Conservation (phyloP, 2,329 filamentous ascomycete genomes). For the Myriosclerotinia duriaeana region DNA sequence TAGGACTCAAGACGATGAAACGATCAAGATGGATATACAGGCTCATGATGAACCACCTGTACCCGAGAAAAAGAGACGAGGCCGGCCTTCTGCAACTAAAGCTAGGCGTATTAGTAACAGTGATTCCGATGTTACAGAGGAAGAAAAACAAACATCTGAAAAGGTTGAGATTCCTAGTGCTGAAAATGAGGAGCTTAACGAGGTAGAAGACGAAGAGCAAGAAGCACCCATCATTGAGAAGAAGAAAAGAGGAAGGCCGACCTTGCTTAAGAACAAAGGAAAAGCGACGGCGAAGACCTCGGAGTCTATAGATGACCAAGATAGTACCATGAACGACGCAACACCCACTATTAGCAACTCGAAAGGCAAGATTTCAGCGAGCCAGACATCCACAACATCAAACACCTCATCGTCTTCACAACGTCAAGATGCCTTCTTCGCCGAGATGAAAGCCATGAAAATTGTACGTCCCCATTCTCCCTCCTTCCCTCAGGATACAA, state of each 20-base stretch:
- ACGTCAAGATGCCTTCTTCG: slow-evolving; percentile 33
- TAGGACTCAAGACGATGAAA: neutral
- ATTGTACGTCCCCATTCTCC: slow-evolving; percentile 32
- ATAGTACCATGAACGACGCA: neutral
- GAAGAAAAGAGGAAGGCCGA: slow-evolving; percentile 20
- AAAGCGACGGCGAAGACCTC: neutral
- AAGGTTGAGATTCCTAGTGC: neutral
- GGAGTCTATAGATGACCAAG: neutral
- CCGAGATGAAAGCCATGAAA: slow-evolving; percentile 39
- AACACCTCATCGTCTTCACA: slow-evolving; percentile 16
- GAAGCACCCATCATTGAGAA: neutral
- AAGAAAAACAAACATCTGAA: neutral
- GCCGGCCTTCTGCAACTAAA: slow-evolving; percentile 2
- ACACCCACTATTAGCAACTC: neutral
- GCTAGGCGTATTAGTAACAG: neutral
- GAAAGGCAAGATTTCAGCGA: neutral
- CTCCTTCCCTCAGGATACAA: slow-evolving; percentile 26
- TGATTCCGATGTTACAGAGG: neutral
- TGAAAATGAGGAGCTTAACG: neutral
- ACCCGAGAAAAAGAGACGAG: slow-evolving; percentile 10
- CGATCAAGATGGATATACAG: neutral
- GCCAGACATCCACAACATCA: neutral
- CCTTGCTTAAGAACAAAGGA: slow-evolving; percentile 6
- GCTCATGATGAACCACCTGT: no score
- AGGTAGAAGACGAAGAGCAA: neutral